Conservation (phyloP, 169 alveolate species). For the Eimeria falciformis region DNA sequence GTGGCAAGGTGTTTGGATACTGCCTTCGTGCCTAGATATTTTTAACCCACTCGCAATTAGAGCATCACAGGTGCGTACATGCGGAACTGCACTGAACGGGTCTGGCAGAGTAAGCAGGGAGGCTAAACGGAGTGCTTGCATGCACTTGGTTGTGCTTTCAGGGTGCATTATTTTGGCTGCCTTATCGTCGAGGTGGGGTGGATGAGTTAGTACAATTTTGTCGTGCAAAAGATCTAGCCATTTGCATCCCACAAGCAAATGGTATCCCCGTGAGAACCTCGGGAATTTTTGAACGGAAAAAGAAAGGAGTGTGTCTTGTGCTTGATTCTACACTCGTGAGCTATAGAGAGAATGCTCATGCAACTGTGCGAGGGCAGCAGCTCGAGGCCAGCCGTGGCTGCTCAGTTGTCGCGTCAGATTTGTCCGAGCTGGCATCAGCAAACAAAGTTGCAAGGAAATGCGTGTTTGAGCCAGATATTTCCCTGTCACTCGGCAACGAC, state of each 20-base stretch:
- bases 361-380: background rate
- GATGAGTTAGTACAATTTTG: constrained; percentile 56
- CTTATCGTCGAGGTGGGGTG: constrained; percentile 62
- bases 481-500: constrained; percentile 32
- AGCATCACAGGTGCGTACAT: constrained; percentile 74
- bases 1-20: constrained; percentile 78
- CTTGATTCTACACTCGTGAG: constrained; percentile 37
- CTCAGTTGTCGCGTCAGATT: background rate
- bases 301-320: constrained; percentile 67
- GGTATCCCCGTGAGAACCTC: constrained; percentile 37
- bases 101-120: background rate
- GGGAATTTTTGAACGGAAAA: background rate
- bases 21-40: constrained; percentile 74
- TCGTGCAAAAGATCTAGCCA: background rate
- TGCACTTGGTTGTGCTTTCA: background rate
- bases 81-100: background rate
- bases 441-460: background rate
- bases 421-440: background rate
- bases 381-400: background rate
- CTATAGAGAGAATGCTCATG: background rate
- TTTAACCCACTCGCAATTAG: constrained; percentile 72
- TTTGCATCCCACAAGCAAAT: constrained; percentile 68
- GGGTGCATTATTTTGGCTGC: constrained; percentile 78
- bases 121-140: background rate
- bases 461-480: constrained; percentile 42